Conservation (phyloP, 176 grass and related monocot genomes). For the Aegilops speltoides region DNA sequence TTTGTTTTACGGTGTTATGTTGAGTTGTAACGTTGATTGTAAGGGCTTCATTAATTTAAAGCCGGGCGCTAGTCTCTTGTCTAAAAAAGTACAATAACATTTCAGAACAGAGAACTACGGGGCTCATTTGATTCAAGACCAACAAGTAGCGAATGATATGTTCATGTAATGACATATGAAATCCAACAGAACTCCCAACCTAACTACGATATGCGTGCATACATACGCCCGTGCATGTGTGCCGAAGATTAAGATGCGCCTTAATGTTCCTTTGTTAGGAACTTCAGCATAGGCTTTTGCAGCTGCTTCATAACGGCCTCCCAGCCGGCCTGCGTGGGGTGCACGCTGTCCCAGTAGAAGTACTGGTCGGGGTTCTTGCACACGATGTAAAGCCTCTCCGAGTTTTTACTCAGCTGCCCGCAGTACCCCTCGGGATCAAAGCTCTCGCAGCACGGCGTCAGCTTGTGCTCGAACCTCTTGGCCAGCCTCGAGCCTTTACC, state of each 20-base stretch:
- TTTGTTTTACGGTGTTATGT: too few species aligned
- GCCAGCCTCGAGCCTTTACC: not conserved
- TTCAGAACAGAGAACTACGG: too few species aligned
- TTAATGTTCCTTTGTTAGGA: not conserved
- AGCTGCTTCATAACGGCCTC: constrained; percentile 24
- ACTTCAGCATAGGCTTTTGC: not conserved
- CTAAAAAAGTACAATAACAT: too few species aligned
- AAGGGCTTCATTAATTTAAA: too few species aligned
- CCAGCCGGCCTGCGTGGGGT: constrained; percentile 45
- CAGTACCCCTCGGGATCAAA: constrained; percentile 19
- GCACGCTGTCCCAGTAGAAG: constrained; percentile 44
- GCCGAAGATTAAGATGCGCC: not conserved
- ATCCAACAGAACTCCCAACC: not conserved
- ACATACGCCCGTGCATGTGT: not conserved
- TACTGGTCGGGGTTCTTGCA: constrained; percentile 16
- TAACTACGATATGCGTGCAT: not conserved
- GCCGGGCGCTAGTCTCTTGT: too few species aligned
- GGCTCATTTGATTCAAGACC: too few species aligned
- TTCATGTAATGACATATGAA: not conserved
- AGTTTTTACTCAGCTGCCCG: not conserved
- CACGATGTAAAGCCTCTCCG: not conserved
- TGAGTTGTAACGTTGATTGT: too few species aligned
- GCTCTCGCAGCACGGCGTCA: constrained; percentile 48
- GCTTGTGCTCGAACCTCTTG: constrained; percentile 4
- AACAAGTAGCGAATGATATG: too few species aligned